Evolutionary conservation across 2,329 filamentous ascomycete genomes (phyloP).

Genomic region (Byssothecium circinans): DNA sequence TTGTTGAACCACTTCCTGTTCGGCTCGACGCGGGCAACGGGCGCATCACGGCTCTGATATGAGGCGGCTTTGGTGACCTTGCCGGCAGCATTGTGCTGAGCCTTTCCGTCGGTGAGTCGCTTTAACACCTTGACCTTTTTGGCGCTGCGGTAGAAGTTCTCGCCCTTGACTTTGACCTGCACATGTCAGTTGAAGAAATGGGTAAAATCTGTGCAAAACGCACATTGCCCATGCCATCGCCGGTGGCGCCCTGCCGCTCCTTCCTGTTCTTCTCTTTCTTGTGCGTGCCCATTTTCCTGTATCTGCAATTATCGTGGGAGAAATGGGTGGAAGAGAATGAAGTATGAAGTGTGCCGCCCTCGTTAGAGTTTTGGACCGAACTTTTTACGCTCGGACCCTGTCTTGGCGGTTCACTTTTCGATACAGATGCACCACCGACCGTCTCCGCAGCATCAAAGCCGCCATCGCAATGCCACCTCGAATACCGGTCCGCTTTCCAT

Average conservation of each 20-base stretch:
- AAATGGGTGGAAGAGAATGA: slow-evolving; percentile 6
- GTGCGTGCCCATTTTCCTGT: slow-evolving; percentile 72
- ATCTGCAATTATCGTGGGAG: not conserved
- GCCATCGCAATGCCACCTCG: slow-evolving; percentile 45
- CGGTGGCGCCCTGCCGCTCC: slow-evolving; percentile 79
- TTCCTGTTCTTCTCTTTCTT: slow-evolving; percentile 90
- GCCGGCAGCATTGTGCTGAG: slow-evolving; percentile 78
- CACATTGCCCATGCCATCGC: slow-evolving; percentile 83
- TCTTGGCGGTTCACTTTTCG: slow-evolving; percentile 13
- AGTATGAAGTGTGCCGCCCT: slow-evolving; percentile 9
- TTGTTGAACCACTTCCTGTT: slow-evolving; percentile 99
- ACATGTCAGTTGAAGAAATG: slow-evolving; percentile 2
- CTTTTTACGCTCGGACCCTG: slow-evolving; percentile 5
- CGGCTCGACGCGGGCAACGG: slow-evolving; percentile 85
- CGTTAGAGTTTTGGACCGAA: slow-evolving; percentile 9
- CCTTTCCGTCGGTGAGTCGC: slow-evolving; percentile 85
- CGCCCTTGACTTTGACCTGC: slow-evolving; percentile 78
- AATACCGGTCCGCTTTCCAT: slow-evolving; percentile 43
- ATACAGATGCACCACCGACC: slow-evolving; percentile 14
- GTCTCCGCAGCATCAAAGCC: slow-evolving; percentile 8
- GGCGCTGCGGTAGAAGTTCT: slow-evolving; percentile 90
- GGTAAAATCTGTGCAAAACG: not conserved
- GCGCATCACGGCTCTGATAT: slow-evolving; percentile 80
- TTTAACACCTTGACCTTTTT: slow-evolving; percentile 89
- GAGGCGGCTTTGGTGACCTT: slow-evolving; percentile 81